Evolutionary conservation across 192 early-diverging fungal genomes (phyloP), one percentile per base, ranked within the genome.

Genomic region (Coemansia sp.): DNA sequence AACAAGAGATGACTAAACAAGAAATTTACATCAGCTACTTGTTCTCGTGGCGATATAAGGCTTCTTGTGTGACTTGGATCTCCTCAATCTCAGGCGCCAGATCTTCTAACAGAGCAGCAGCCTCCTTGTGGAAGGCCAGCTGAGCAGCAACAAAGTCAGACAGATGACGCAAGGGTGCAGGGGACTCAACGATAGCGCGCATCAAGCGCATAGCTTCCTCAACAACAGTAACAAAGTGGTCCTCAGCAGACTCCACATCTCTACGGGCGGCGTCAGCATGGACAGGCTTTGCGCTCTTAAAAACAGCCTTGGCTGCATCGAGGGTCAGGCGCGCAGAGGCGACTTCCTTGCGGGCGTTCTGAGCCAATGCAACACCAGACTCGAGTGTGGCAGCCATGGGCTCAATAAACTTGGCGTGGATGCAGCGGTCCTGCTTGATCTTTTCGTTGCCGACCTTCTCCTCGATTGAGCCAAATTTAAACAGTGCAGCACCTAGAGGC

Each of bases 201-300:
- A 99, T 99, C 67, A 96, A 88, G 10, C 86, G 91, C 79, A 95
- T 99, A 20, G 95, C 94, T 73, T 98, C 95, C 75, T 98, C 96
- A 33, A 99, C 92, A 7, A 93, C 92, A 15, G 91, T 93, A 8
- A 98, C 95, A 89, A 98, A 98, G 63, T 92, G 89, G 86, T 98
- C 97, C 80, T 99, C 96, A 18, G 94, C 91, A 42, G 90, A 84
- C 74, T 96, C 93, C n/a, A 97, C 93, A 64, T 97, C 95, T 6
- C 88, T 73, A 29, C 94, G 88, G 27, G 88, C 88, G 38, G 84
- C 90, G 43, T 97, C 96, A 9, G 88, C 90, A 33, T 80, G 78
- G 38, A 92, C 90, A 11, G 94, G 89, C 31, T 78, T 77, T 1
- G 92, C 91, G 20, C 88, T 85, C 79, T 93, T 90, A 64, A 96